Conservation (phyloP, 306 rosid genomes). For the Acmispon strigosus region DNA sequence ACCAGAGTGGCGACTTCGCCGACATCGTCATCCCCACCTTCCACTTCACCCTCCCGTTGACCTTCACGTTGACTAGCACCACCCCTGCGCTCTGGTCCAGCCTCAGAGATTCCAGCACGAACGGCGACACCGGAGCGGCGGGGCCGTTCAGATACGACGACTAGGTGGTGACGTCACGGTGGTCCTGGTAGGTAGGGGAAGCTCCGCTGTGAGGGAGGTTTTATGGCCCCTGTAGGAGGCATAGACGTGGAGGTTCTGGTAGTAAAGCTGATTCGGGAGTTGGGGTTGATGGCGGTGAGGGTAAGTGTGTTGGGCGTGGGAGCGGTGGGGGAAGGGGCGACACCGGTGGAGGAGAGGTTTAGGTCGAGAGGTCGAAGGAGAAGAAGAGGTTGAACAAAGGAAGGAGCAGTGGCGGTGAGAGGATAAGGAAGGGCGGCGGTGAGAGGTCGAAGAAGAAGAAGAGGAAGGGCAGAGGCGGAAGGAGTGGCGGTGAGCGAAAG, state of each 20-base stretch:
- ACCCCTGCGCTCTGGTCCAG: constrained; percentile 47
- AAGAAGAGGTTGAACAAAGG: too few relatives aligned
- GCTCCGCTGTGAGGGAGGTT: constrained; percentile 28
- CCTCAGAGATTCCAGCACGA: constrained; percentile 4
- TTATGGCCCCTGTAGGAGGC: constrained; percentile 58
- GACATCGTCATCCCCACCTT: constrained; percentile 40
- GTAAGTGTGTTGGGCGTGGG: constrained; percentile 33
- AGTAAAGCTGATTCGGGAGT: constrained; percentile 48
- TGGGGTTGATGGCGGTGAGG: constrained; percentile 48
- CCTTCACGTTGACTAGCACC: constrained; percentile 39
- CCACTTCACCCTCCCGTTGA: constrained; percentile 63
- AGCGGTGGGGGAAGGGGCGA: not conserved
- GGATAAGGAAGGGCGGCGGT: too few relatives aligned
- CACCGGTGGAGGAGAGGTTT: constrained; percentile 31
- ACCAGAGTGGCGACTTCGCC: constrained; percentile 16
- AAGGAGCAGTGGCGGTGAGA: too few relatives aligned
- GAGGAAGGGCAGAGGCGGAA: too few relatives aligned
- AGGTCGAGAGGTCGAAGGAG: too few relatives aligned
- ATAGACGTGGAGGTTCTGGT: constrained; percentile 34
- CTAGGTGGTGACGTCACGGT: constrained; percentile 50
- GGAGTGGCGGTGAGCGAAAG: too few relatives aligned
- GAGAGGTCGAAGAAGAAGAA: too few relatives aligned
- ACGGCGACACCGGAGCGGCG: constrained; percentile 45
- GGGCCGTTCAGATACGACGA: constrained; percentile 48
- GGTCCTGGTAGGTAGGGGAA: constrained; percentile 62